Evolutionary conservation across 306 rosid genomes (phyloP).

Genomic region (Sechiopsis laciniata): DNA sequence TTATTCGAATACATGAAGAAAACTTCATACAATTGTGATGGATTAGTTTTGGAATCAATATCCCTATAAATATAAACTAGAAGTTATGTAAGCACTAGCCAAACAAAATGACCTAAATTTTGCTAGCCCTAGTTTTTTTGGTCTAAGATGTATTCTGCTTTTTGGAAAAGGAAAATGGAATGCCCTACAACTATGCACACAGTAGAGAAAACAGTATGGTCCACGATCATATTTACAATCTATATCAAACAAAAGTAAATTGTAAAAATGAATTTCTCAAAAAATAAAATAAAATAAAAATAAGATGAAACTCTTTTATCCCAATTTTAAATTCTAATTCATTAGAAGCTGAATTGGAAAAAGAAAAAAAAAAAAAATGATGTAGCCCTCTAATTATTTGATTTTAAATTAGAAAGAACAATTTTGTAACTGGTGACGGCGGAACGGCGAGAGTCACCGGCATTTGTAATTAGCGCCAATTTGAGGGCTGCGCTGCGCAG

Average conservation of each 20-base stretch:
- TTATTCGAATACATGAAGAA: no score
- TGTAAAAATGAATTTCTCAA: background rate
- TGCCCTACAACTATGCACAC: background rate
- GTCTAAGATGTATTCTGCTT: background rate
- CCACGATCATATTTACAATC: background rate
- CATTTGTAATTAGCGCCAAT: slow-evolving; percentile 12
- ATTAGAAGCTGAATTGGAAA: no score
- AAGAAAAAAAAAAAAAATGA: no score
- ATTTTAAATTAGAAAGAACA: background rate
- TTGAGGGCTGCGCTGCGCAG: background rate
- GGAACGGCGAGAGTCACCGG: background rate
- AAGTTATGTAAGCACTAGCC: background rate
- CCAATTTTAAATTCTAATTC: no score
- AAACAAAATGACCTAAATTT: background rate
- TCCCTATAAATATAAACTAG: background rate
- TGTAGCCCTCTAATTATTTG: background rate
- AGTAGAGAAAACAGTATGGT: background rate
- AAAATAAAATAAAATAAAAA: background rate
- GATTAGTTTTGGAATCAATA: no score
- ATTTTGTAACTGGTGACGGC: background rate
- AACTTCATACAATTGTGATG: background rate
- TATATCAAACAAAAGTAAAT: background rate
- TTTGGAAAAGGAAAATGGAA: background rate
- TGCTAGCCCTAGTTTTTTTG: background rate
- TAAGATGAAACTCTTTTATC: no score